Conservation (phyloP, 2,329 filamentous ascomycete species). For the Exophiala dermatitidis region DNA sequence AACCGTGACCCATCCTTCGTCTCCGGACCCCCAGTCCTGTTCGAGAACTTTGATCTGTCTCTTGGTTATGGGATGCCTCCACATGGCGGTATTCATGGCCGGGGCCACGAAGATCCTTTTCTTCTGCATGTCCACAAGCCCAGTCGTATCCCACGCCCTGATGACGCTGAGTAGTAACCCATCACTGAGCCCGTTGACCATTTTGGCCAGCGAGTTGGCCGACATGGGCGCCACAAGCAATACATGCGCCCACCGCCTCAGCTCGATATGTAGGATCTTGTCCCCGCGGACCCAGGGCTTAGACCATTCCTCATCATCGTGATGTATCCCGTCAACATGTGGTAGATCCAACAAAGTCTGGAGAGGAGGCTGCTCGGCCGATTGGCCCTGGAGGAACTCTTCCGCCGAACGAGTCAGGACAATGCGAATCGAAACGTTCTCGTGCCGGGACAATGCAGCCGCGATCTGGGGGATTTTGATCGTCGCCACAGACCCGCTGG, state of each 20-base stretch:
- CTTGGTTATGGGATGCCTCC: conserved; percentile 71
- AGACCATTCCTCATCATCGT: conserved; percentile 79
- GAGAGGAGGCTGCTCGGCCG: conserved; percentile 66
- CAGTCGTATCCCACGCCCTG: conserved; percentile 79
- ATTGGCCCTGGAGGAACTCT: conserved; percentile 70
- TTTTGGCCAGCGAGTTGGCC: conserved; percentile 80
- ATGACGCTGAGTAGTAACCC: conserved; percentile 66
- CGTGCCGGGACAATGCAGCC: conserved; percentile 38
- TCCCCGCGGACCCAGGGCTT: conserved; percentile 68
- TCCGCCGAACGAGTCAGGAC: conserved; percentile 67
- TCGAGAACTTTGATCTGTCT: conserved; percentile 63
- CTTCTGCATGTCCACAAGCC: conserved; percentile 49
- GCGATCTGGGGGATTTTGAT: conserved; percentile 73
- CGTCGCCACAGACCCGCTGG: conserved; percentile 71
- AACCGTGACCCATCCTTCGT: conserved; percentile 60
- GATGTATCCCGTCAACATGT: conserved; percentile 73
- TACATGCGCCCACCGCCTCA: conserved; percentile 73
- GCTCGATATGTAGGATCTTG: conserved; percentile 83
- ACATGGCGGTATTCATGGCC: conserved; percentile 89
- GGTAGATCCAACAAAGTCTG: conserved; percentile 52
- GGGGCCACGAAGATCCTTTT: conserved; percentile 69
- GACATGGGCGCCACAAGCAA: conserved; percentile 73
- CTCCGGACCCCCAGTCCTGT: conserved; percentile 61
- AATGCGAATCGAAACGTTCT: conserved; percentile 69
- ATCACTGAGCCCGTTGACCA: conserved; percentile 70